Percentiles rank a stretch among this genome's conserved stretches.
phyloP scores from a whole-genome alignment of 2,329 filamentous ascomycete genomes.

The Polytolypa hystricis region DNA sequence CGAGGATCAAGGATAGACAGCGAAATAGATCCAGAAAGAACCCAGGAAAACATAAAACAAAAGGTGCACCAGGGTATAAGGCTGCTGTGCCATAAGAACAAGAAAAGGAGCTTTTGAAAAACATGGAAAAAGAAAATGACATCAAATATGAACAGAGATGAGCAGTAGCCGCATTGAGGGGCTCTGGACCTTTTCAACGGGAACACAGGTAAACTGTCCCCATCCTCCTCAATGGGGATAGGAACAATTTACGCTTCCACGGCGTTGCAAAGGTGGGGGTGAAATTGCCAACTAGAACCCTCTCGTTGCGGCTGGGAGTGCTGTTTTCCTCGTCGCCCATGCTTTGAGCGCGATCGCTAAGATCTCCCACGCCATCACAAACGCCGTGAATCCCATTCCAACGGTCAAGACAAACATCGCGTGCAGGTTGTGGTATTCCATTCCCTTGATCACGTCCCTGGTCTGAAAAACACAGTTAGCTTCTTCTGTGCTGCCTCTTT shows the following conservation, averaged over 20 bases:
- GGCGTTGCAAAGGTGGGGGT: constrained; percentile 16
- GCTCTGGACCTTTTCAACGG: background rate
- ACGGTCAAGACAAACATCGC: constrained; percentile 92
- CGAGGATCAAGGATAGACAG: no score
- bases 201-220: background rate
- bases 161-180: background rate
- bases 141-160: background rate
- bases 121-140: no score
- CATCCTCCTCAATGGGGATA: background rate
- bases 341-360: constrained; percentile 73
- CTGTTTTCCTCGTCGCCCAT: constrained; percentile 54
- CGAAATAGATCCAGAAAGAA: no score
- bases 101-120: background rate
- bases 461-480: constrained; percentile 39
- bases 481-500: constrained; percentile 11
- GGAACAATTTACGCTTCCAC: background rate
- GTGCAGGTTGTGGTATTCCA: constrained; percentile 66
- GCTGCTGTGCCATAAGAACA: background rate
- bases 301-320: constrained; percentile 16
- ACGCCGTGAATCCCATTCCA: constrained; percentile 67
- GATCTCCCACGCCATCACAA: constrained; percentile 78
- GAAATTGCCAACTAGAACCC: constrained; percentile 13
- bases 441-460: constrained; percentile 62
- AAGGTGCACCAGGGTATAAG: background rate
- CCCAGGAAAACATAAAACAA: no score